These are phyloP conservation scores for Strigomonas culicis DNA, from an alignment of 208 protist genomes.

Conservation along the genomic window DNA sequence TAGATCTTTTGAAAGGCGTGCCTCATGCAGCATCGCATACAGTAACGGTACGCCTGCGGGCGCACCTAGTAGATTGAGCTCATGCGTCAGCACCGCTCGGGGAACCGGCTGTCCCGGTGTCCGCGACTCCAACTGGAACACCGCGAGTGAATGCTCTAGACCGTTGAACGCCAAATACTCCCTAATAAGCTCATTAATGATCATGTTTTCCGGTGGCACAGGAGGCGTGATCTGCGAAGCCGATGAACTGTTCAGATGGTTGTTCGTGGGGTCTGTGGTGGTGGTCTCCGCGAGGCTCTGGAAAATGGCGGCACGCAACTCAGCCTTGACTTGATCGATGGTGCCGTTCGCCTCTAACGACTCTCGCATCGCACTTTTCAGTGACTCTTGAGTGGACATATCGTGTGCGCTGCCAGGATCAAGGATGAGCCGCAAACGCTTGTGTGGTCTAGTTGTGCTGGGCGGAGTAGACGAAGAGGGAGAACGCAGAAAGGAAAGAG, in stretches of 20 bases:
- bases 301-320: constrained; percentile 88
- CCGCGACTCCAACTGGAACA: constrained; percentile 80
- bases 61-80: constrained; percentile 73
- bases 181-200: constrained; percentile 94
- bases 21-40: constrained; percentile 82
- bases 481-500: too few species aligned
- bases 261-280: background rate
- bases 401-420: too few species aligned
- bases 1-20: constrained; percentile 47
- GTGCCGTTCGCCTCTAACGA: constrained; percentile 79
- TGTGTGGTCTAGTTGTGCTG: background rate
- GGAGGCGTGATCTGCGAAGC: constrained; percentile 17
- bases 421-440: too few species aligned
- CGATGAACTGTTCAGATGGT: too few species aligned
- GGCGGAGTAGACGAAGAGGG: too few species aligned
- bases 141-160: constrained; percentile 83
- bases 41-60: constrained; percentile 66
- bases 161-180: constrained; percentile 92
- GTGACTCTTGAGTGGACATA: constrained; percentile 68
- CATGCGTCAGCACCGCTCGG: constrained; percentile 55
- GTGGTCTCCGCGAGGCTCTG: constrained; percentile 54
- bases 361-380: constrained; percentile 84
- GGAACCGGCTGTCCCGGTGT: constrained; percentile 50
- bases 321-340: constrained; percentile 84
- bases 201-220: constrained; percentile 87